These are phyloP conservation scores for Acanthamoeba divionensis DNA, from an alignment of 208 protist genomes.

Conservation along the genomic window DNA sequence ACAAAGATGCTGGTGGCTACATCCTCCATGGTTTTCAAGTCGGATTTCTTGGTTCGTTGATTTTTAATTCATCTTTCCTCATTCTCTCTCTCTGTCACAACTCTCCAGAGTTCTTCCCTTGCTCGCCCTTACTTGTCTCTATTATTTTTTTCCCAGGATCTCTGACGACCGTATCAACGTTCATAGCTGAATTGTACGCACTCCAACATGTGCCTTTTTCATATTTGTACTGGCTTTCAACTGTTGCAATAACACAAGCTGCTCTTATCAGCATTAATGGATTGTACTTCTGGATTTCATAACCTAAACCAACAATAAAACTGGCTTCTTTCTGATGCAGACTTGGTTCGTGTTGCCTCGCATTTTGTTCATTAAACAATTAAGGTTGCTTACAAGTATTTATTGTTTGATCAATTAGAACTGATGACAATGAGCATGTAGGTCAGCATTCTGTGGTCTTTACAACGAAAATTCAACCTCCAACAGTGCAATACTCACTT, in stretches of 20 bases:
- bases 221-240: background rate
- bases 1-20: background rate
- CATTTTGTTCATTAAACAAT: too few species aligned
- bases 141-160: background rate
- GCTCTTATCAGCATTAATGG: slow-evolving; percentile 30
- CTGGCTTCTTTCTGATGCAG: too few species aligned
- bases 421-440: too few species aligned
- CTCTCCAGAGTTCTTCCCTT: too few species aligned
- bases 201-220: slow-evolving; percentile 5
- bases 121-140: background rate
- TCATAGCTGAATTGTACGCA: slow-evolving; percentile 6
- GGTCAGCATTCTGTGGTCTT: too few species aligned
- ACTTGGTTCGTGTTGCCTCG: too few species aligned
- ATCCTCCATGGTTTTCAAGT: background rate
- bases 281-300: background rate
- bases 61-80: background rate
- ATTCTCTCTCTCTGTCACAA: background rate
- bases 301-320: too few species aligned
- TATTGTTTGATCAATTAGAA: too few species aligned
- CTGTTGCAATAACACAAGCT: background rate
- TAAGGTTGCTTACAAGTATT: too few species aligned
- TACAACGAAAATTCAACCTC: too few species aligned
- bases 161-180: slow-evolving; percentile 14
- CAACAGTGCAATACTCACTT: too few species aligned
- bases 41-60: background rate